A percentile compares a stretch with the other conserved stretches of the same genome.
Evolutionary conservation across 73 alveolate genomes (phyloP).

Genomic region (Tetrahymena elliotti): DNA sequence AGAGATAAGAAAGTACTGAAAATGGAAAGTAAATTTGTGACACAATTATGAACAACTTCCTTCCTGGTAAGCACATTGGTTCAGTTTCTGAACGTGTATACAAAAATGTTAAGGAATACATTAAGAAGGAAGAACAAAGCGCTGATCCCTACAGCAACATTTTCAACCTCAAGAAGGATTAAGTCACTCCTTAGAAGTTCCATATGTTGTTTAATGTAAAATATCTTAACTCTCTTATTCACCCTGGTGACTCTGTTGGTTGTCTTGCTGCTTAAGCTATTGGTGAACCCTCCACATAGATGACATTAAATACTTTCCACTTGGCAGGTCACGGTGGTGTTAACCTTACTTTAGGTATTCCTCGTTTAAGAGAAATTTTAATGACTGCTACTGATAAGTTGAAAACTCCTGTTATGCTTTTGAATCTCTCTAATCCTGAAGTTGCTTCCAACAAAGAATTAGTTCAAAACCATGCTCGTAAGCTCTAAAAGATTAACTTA

Average conservation of each 20-base stretch:
- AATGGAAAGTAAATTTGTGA: conserved; percentile 46
- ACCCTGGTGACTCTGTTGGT: conserved; percentile 99
- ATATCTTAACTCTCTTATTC: conserved; percentile 84
- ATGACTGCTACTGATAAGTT: conserved; percentile 92
- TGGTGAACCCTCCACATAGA: conserved; percentile 98
- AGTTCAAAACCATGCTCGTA: conserved; percentile 76
- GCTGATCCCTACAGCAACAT: background rate
- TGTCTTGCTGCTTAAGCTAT: conserved; percentile 95
- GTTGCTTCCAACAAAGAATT: conserved; percentile 33
- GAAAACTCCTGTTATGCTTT: conserved; percentile 92
- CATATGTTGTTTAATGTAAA: conserved; percentile 46
- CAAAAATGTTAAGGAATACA: conserved; percentile 56
- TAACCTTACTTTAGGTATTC: conserved; percentile 97
- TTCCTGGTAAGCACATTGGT: conserved; percentile 86
- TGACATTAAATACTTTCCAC: conserved; percentile 98
- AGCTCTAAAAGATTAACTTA: conserved; percentile 69
- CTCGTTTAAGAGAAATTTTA: conserved; percentile 95
- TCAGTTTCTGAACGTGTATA: conserved; percentile 66
- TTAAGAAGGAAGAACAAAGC: conserved; percentile 38
- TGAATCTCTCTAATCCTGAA: conserved; percentile 58
- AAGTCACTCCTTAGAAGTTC: conserved; percentile 46
- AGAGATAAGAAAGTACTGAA: conserved; percentile 28
- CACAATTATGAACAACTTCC: conserved; percentile 66
- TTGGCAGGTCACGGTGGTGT: conserved; percentile 99
- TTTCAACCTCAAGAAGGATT: conserved; percentile 31